These are phyloP conservation scores for Phalaenopsis equestris DNA, from an alignment of 106 monocot genomes.

Conservation along the genomic window DNA sequence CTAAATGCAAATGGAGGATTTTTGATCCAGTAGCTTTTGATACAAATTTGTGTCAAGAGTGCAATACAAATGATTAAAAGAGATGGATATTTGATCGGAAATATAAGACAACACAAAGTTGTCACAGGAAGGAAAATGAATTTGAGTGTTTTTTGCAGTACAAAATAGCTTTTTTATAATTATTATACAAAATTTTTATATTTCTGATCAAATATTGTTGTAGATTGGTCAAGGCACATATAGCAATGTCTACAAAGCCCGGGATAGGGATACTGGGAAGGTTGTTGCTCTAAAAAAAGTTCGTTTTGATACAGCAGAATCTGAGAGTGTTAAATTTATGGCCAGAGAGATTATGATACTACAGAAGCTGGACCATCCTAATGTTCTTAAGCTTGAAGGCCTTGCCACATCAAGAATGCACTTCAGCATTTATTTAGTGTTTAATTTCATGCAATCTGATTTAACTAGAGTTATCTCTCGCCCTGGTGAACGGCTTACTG, in stretches of 20 bases:
- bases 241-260: slow-evolving; percentile 38
- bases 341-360: slow-evolving; percentile 39
- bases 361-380: slow-evolving; percentile 35
- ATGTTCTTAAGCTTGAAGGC: slow-evolving; percentile 41
- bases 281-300: slow-evolving; percentile 39
- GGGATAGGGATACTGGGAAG: slow-evolving; percentile 38
- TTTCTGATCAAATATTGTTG: not conserved
- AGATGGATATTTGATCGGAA: not conserved
- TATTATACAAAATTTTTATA: not conserved
- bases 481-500: slow-evolving; percentile 16
- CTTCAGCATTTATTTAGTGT: slow-evolving; percentile 35
- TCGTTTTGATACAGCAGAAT: slow-evolving; percentile 31
- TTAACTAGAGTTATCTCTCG: slow-evolving; percentile 29
- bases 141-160: not conserved
- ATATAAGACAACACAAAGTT: not conserved
- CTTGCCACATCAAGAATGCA: slow-evolving; percentile 43
- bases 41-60: not conserved
- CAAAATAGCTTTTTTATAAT: not conserved
- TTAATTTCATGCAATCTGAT: slow-evolving; percentile 38
- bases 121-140: no score
- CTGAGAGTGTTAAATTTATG: slow-evolving; percentile 45
- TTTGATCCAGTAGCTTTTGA: not conserved
- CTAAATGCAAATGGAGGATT: not conserved
- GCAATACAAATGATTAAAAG: not conserved
- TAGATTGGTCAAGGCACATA: slow-evolving; percentile 44